Evolutionary conservation across 2,329 filamentous ascomycete species (phyloP).

Genomic region (Juglanconis juglandina): DNA sequence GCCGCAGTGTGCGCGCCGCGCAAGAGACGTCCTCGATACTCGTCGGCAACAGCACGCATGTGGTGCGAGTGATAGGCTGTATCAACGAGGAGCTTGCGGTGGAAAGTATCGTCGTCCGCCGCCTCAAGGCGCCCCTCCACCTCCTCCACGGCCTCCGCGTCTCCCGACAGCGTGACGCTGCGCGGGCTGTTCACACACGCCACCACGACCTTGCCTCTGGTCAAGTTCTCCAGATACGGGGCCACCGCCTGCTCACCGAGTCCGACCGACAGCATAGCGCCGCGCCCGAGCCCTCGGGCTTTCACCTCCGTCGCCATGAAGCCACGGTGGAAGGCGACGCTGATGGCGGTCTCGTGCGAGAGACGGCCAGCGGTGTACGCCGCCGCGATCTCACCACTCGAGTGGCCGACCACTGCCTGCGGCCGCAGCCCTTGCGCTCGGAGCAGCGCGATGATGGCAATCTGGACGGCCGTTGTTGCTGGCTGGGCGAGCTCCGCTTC

Average conservation of each 20-base stretch:
- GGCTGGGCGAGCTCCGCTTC: constrained; percentile 35
- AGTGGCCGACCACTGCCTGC: constrained; percentile 35
- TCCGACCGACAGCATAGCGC: constrained; percentile 21
- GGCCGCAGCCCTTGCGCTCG: constrained; percentile 27
- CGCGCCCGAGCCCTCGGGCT: background rate
- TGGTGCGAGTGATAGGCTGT: constrained; percentile 19
- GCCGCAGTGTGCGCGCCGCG: too few relatives aligned
- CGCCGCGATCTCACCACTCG: constrained; percentile 39
- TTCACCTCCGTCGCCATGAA: background rate
- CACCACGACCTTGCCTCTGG: constrained; percentile 29
- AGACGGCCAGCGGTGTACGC: constrained; percentile 31
- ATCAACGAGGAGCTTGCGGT: constrained; percentile 1
- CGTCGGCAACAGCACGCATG: constrained; percentile 5
- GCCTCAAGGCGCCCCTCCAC: background rate
- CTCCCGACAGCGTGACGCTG: constrained; percentile 27
- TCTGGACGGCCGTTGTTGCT: constrained; percentile 45
- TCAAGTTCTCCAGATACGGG: constrained; percentile 11
- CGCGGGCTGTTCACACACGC: constrained; percentile 46
- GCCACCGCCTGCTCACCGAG: background rate
- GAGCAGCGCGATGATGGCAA: constrained; percentile 38
- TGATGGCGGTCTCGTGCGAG: background rate
- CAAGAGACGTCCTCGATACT: background rate
- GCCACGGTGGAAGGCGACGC: background rate
- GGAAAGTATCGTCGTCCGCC: background rate
- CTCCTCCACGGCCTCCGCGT: background rate